Evolutionary conservation across 768 basidiomycete genomes (phyloP).

Genomic region (Crepidotus variabilis): DNA sequence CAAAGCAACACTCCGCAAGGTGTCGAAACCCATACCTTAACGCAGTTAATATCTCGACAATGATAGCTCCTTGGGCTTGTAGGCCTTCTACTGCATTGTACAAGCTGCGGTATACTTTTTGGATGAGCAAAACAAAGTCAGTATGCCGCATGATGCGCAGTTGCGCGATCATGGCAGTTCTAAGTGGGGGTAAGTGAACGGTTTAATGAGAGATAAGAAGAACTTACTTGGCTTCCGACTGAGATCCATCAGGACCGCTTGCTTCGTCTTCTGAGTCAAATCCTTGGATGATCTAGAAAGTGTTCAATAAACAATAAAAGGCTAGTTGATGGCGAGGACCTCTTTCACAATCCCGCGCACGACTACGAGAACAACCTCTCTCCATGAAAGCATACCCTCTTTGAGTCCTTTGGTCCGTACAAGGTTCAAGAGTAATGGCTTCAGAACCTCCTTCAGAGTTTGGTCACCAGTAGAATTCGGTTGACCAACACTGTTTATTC

Average conservation of each 20-base stretch:
- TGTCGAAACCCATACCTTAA: constrained; percentile 25
- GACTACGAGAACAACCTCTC: constrained; percentile 62
- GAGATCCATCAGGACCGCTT: constrained; percentile 10
- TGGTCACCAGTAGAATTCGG: constrained; percentile 27
- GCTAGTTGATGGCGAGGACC: constrained; percentile 25
- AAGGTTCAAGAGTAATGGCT: constrained; percentile 76
- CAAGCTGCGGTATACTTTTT: constrained; percentile 55
- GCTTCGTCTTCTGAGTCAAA: constrained; percentile 54
- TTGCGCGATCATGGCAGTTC: constrained; percentile 46
- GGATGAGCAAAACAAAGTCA: constrained; percentile 63
- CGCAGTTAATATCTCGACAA: constrained; percentile 56
- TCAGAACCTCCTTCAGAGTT: constrained; percentile 57
- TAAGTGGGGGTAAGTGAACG: constrained; percentile 11
- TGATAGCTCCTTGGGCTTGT: constrained; percentile 52
- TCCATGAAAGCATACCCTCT: constrained; percentile 66
- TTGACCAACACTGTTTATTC: constrained; percentile 25
- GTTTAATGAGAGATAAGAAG: neutral
- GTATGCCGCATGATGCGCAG: constrained; percentile 65
- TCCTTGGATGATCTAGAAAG: constrained; percentile 51
- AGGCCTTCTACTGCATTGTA: constrained; percentile 67
- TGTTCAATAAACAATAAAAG: neutral
- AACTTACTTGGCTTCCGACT: constrained; percentile 16
- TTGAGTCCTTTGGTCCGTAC: constrained; percentile 67
- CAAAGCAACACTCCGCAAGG: neutral
- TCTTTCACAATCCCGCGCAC: constrained; percentile 53